phyloP scores from a whole-genome alignment of 1,139 yeast genomes.

The Candida sanyaensis region DNA sequence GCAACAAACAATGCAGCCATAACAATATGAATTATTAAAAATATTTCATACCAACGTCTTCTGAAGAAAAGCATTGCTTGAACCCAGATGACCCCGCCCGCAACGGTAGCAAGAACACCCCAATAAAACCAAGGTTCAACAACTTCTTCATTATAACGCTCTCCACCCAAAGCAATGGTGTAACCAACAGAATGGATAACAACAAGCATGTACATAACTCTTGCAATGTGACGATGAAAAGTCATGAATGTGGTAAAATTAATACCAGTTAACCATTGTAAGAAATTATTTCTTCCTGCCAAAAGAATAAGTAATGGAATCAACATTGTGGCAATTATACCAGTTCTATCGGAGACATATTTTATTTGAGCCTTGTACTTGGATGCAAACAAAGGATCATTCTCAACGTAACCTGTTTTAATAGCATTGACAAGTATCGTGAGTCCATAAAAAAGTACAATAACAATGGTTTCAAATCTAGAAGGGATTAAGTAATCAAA shows the following conservation, averaged over 20 bases:
- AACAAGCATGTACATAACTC: conserved; percentile 29
- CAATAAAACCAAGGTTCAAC: conserved; percentile 25
- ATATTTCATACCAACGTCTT: conserved; percentile 45
- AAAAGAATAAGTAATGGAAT: conserved; percentile 38
- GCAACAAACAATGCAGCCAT: conserved; percentile 42
- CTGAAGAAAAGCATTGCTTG: conserved; percentile 44
- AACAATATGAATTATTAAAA: conserved; percentile 40
- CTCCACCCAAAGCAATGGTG: conserved; percentile 18
- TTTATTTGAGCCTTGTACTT: conserved; percentile 23
- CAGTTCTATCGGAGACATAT: conserved; percentile 34
- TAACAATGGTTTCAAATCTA: conserved; percentile 24
- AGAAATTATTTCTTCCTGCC: conserved; percentile 45
- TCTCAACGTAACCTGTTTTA: conserved; percentile 19
- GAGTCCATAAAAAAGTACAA: conserved; percentile 39
- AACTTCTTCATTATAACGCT: conserved; percentile 13
- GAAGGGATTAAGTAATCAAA: conserved; percentile 31
- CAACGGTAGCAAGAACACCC: conserved; percentile 33
- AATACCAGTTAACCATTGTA: conserved; percentile 43
- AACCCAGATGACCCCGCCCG: conserved; percentile 33
- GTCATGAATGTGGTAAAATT: conserved; percentile 35
- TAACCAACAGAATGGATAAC: conserved; percentile 43
- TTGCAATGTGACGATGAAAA: conserved; percentile 41
- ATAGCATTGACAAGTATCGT: conserved; percentile 38
- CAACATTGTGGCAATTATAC: conserved; percentile 27
- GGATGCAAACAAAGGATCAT: conserved; percentile 26